Base-by-base conservation (phyloP, 2,329 filamentous ascomycete genomes). In the Colletotrichum tofieldiae region DNA sequence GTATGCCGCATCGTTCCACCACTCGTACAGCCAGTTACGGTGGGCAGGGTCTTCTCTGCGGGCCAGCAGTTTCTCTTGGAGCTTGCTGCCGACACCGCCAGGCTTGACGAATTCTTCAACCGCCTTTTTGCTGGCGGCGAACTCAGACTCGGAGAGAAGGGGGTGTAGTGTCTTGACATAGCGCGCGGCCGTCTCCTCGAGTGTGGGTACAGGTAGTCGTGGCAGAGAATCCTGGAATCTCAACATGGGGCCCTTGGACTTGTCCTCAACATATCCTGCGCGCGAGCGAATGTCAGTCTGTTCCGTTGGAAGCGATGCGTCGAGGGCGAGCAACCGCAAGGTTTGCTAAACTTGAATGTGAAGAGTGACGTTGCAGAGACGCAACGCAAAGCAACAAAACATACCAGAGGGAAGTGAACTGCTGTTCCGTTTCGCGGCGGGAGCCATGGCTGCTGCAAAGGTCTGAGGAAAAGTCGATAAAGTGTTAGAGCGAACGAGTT, bases 1-100 rank as follows among this genome's bases (percentile, higher is more conserved):
- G 84, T 99, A 99, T 71, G 96, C 96, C 5, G 92, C 91, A 65
- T 98, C 91, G 82, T 99, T 98, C 96, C 96, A 99, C 96, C 96
- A 99, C 77, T 99, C 96, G 77, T 93, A 92, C 69, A 99, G 88
- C 96, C 96, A 99, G 85, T 98, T 99, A 86, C 93, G 94, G 81
- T 89, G 85, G 74, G 93, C 92, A 61, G 95, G 92, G 76, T 97
- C 91, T 77, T 94, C 93, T 74, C 93, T 90, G 75, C 91, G 91
- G 71, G 93, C 94, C 63, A 96, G 78, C 75, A 99, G 88, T 82
- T 96, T 93, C 81, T 98, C 93, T 86, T 99, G 96, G 54, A 99
- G 91, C 78, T 91, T 90, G 81, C 92, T 89, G 73, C 96, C 96
- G 63, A 92, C 87, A 49, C 95, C 94, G 69, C 94, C 94, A n/a